Base-by-base conservation (phyloP, 2,329 filamentous ascomycete species). In the Colletotrichum karsti region DNA sequence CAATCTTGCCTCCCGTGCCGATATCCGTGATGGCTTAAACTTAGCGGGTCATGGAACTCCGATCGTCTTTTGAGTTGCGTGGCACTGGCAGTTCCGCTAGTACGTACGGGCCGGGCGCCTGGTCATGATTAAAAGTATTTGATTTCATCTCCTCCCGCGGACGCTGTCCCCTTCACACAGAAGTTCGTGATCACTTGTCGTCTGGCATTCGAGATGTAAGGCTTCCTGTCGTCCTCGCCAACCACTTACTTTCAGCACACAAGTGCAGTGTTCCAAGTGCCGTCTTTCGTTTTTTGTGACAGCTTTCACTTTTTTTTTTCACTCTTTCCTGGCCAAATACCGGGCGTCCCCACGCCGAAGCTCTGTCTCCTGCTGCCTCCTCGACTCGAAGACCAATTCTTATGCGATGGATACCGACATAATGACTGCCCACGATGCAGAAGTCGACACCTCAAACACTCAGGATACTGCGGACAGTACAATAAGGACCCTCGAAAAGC, bases 1-100 rank as follows among this genome's bases (percentile, higher is more conserved):
- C 33, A 39, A 37, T 57, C 18, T 44, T 42, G 54, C 37, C 54
- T 57, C 54, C 37, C 54, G 54, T 44, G 54, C 54, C 54, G 54
- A 57, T 44, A 44, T 7, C 54, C 54, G 54, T 57, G 24, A 44
- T 24, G 50, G 35, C 33, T 26, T 30, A 24, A 33, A 44, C 24
- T 22, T 57, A 20, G 39, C 39, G 24, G 55, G 55, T n/a, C 55
- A 7, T 48, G 55, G 41, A 58, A 7, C 39, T 37, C 54, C 54
- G 54, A 57, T 57, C 54, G 39, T 44, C 39, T 24, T 57, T 33
- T 46, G 37, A 44, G 37, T 44, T 46, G 54, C 26, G 37, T 33
- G 39, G 54, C 39, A 57, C 53, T 28, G 41, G 7, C 2, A 30
- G 53, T 13, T 28, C 53, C 53, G 41, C 41, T 55, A 41, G n/a